phyloP scores from a whole-genome alignment of 106 monocot genomes.

The Cymbidium sinense region DNA sequence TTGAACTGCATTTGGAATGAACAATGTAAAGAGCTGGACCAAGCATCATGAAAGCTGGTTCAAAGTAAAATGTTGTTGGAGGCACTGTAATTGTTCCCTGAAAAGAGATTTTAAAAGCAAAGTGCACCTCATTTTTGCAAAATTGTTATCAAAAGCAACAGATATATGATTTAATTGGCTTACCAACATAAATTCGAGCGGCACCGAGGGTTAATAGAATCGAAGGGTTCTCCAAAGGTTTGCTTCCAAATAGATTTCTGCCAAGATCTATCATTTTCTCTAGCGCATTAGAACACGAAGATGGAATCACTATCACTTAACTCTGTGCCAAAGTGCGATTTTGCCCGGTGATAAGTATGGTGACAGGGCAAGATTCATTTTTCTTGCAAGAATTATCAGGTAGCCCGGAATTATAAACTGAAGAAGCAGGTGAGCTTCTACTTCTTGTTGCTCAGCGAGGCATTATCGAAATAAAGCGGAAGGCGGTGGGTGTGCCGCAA shows the following conservation, averaged over 20 bases:
- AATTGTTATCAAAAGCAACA: background rate
- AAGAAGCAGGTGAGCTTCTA: background rate
- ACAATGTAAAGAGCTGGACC: constrained; percentile 11
- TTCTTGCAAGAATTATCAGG: background rate
- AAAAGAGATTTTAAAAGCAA: background rate
- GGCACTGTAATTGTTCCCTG: too few species aligned
- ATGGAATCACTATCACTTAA: background rate
- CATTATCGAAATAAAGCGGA: background rate
- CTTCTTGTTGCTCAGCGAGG: background rate
- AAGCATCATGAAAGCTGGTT: background rate
- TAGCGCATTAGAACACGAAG: background rate
- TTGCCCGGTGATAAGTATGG: constrained; percentile 19
- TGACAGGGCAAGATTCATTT: constrained; percentile 14
- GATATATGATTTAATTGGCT: background rate
- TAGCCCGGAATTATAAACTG: background rate
- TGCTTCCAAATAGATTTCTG: constrained; percentile 6
- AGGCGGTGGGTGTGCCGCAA: constrained; percentile 2
- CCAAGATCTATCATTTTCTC: background rate
- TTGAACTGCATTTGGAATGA: constrained; percentile 15
- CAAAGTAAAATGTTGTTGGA: background rate
- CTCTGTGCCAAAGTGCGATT: constrained; percentile 18
- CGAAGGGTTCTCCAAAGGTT: constrained; percentile 2
- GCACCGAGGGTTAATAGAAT: constrained; percentile 1
- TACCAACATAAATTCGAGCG: constrained; percentile 7
- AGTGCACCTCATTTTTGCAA: background rate